Conservation (phyloP, 768 basidiomycete genomes). For the Kockovaella imperatae region DNA sequence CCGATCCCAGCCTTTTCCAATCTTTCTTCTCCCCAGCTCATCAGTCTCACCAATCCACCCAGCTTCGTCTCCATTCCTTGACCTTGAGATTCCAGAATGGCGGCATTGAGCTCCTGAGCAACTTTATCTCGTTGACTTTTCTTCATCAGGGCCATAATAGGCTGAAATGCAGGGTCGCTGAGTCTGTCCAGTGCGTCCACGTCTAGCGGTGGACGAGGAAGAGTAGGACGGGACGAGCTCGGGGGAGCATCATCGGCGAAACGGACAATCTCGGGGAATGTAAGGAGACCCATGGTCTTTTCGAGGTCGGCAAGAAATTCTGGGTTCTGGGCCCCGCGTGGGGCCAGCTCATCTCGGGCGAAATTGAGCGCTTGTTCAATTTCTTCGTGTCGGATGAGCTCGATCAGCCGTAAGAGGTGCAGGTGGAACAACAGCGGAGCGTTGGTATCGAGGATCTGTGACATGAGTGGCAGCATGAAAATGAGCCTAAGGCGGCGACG, state of each 20-base stretch:
- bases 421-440: conserved; percentile 88
- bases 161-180: conserved; percentile 49
- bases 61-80: conserved; percentile 91
- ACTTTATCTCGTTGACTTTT: conserved; percentile 85
- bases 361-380: conserved; percentile 76
- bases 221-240: too few relatives aligned
- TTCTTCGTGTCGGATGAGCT: conserved; percentile 75
- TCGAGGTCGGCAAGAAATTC: conserved; percentile 89
- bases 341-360: conserved; percentile 88
- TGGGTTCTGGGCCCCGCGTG: conserved; percentile 87
- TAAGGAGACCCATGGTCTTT: conserved; percentile 83
- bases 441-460: conserved; percentile 91
- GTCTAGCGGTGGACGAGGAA: conserved; percentile 8
- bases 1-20: conserved; percentile 51
- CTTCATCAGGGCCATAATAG: conserved; percentile 70
- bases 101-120: conserved; percentile 91
- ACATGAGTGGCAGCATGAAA: conserved; percentile 17
- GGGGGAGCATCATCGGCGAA: conserved; percentile 28
- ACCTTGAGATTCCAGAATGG: conserved; percentile 82
- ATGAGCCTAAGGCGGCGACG: background rate
- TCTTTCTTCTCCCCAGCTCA: conserved; percentile 80
- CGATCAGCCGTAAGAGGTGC: conserved; percentile 91
- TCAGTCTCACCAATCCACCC: conserved; percentile 67
- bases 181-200: conserved; percentile 17
- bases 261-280: conserved; percentile 47